Conservation (phyloP, 139 green algal genomes). For the Astrephomene gubernaculifera region DNA sequence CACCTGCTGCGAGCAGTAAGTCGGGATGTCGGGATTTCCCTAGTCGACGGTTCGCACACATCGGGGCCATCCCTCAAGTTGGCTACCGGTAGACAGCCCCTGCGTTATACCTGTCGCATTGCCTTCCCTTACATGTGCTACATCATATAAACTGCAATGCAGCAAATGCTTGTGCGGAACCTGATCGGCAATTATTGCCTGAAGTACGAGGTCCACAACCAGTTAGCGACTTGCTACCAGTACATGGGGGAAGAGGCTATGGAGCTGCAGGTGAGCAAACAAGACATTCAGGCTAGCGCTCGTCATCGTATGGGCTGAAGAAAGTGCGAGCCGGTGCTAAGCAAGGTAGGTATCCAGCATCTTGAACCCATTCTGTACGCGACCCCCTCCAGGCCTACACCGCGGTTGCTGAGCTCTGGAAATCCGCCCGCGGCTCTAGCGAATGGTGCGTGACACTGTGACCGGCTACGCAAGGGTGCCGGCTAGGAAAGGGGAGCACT, state of each 20-base stretch:
- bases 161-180: conserved; percentile 28
- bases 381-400: not conserved
- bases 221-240: not conserved
- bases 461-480: not conserved
- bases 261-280: conserved; percentile 17
- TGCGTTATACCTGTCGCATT: too few species aligned
- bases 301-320: too few species aligned
- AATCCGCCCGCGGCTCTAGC: not conserved
- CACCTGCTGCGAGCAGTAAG: conserved; percentile 37
- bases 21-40: too few species aligned
- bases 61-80: too few species aligned
- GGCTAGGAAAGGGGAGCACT: not conserved
- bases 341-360: too few species aligned
- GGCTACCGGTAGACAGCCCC: too few species aligned
- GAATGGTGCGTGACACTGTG: conserved; percentile 2
- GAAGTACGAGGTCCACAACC: conserved; percentile 46
- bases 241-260: not conserved
- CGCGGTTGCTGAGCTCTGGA: not conserved
- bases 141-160: too few species aligned
- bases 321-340: too few species aligned
- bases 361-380: too few species aligned
- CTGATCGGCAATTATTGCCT: conserved; percentile 52
- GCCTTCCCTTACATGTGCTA: too few species aligned
- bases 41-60: too few species aligned
- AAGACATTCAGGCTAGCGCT: too few species aligned